Evolutionary conservation across 768 basidiomycete species (phyloP).

Genomic region (Leccinum sublutescens): DNA sequence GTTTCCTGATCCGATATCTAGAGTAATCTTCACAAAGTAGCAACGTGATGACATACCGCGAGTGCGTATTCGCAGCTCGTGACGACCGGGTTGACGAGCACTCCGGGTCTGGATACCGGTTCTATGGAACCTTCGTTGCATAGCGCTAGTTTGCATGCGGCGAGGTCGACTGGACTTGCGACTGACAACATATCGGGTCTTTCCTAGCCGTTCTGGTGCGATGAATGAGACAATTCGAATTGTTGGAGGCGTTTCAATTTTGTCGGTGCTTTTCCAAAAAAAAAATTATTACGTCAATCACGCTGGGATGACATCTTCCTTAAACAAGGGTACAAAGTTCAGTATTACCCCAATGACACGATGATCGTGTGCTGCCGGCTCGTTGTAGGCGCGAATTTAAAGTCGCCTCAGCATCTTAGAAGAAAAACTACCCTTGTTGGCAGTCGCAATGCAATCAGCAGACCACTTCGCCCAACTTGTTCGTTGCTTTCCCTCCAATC

Average conservation of each 20-base stretch:
- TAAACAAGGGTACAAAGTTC: neutral
- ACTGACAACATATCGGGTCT: slow-evolving; percentile 18
- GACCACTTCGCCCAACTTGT: too few relatives aligned
- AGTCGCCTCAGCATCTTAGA: too few relatives aligned
- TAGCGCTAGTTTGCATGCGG: neutral
- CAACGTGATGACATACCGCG: slow-evolving; percentile 38
- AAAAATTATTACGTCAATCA: neutral
- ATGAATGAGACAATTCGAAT: neutral
- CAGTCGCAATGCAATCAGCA: too few relatives aligned
- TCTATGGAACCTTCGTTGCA: neutral
- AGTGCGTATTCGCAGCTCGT: slow-evolving; percentile 56
- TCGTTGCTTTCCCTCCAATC: too few relatives aligned
- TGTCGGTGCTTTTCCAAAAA: neutral
- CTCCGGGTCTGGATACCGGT: neutral
- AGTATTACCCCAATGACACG: neutral
- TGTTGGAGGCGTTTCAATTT: neutral
- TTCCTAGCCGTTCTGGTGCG: neutral
- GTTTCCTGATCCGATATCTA: slow-evolving; percentile 45
- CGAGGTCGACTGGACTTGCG: slow-evolving; percentile 7
- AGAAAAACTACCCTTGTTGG: too few relatives aligned
- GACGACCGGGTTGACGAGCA: slow-evolving; percentile 55
- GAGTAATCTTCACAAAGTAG: neutral
- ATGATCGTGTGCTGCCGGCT: too few relatives aligned
- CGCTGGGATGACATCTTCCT: neutral
- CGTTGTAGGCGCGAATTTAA: too few relatives aligned